Evolutionary conservation across 305 asterid genomes (phyloP).

Genomic region (Plantago lanceolata): DNA sequence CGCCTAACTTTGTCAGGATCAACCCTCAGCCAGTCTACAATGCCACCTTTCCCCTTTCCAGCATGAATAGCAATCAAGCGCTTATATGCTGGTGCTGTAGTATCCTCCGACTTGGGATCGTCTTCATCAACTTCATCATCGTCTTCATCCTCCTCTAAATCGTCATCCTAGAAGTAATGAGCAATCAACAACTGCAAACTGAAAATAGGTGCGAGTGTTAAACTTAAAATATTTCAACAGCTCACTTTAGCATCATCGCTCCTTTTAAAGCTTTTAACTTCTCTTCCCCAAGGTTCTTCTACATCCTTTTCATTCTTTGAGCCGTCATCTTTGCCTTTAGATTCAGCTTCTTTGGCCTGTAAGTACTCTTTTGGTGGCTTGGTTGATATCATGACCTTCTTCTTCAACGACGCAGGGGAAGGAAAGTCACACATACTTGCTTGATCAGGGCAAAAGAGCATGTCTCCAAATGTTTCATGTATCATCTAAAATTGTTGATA

Average conservation of each 20-base stretch:
- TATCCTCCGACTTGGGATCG: conserved; percentile 34
- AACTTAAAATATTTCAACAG: conserved; percentile 17
- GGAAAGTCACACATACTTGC: conserved; percentile 59
- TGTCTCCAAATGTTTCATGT: conserved; percentile 72
- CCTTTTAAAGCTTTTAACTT: conserved; percentile 31
- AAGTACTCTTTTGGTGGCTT: conserved; percentile 88
- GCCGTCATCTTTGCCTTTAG: conserved; percentile 32
- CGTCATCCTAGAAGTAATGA: conserved; percentile 31
- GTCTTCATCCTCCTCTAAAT: conserved; percentile 38
- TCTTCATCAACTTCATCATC: conserved; percentile 49
- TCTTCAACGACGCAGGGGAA: conserved; percentile 61
- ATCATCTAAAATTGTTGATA: conserved; percentile 57
- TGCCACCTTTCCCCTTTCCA: conserved; percentile 86
- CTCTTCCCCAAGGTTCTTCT: conserved; percentile 47
- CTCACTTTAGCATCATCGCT: conserved; percentile 36
- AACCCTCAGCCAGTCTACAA: conserved; percentile 61
- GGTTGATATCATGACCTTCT: conserved; percentile 62
- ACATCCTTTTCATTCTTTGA: conserved; percentile 30
- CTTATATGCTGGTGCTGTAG: conserved; percentile 50
- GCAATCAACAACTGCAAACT: conserved; percentile 13
- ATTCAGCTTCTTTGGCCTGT: conserved; percentile 40
- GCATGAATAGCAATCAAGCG: conserved; percentile 80
- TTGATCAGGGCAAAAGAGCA: conserved; percentile 56
- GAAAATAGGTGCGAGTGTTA: conserved; percentile 6
- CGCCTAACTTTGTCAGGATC: conserved; percentile 74